phyloP scores from a whole-genome alignment of 2,329 filamentous ascomycete genomes.

The Cytospora paraplurivora region DNA sequence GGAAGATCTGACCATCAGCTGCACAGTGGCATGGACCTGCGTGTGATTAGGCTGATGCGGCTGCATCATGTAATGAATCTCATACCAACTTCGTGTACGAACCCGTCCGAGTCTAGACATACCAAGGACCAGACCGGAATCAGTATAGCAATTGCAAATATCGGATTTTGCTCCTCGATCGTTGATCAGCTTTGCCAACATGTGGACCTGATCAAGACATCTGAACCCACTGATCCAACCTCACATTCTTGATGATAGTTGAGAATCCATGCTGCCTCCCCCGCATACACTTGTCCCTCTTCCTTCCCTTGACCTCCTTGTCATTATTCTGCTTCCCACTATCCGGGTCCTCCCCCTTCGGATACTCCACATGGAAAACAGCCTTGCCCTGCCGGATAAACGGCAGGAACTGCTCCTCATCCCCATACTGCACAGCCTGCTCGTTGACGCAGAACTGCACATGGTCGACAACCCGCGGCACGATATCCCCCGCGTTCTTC shows the following conservation, averaged over 20 bases:
- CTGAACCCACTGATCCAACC: constrained; percentile 26
- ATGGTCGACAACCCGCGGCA: constrained; percentile 38
- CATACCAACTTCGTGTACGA: no score
- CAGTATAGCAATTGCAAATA: no score
- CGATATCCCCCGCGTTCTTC: constrained; percentile 58
- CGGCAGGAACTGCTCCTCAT: constrained; percentile 51
- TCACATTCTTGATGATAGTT: constrained; percentile 28
- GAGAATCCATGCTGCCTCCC: constrained; percentile 28
- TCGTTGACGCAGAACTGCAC: constrained; percentile 62
- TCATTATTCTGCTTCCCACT: constrained; percentile 28
- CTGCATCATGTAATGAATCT: no score
- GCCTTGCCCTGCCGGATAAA: constrained; percentile 57
- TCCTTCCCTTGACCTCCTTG: constrained; percentile 44
- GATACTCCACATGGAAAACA: constrained; percentile 65
- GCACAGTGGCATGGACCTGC: no score
- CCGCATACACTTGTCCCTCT: constrained; percentile 32
- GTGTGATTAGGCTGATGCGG: no score
- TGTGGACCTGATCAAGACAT: constrained; percentile 14
- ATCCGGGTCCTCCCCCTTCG: constrained; percentile 41
- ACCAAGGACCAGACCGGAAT: no score
- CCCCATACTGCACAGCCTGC: constrained; percentile 55
- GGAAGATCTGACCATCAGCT: no score
- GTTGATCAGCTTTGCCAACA: not conserved
- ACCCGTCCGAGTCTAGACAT: no score
- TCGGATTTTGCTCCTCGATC: not conserved